These are phyloP conservation scores for Arthrinium phaeospermum DNA, from an alignment of 2,329 filamentous ascomycete species.

Conservation along the genomic window DNA sequence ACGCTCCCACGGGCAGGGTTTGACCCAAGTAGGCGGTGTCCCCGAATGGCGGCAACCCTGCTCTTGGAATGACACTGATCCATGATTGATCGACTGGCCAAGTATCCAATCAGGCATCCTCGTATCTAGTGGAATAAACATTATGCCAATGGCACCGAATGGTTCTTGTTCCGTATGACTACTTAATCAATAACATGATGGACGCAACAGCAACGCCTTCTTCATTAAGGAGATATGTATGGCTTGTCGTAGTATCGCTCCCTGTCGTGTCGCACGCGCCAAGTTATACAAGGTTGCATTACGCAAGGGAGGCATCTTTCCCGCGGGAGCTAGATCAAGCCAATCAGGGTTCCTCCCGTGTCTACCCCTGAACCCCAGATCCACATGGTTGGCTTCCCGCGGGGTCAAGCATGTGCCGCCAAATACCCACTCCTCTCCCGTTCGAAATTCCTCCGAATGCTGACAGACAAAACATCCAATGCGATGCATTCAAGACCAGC, in stretches of 20 bases:
- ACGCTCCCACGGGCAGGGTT: not conserved
- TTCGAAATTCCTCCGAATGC: not conserved
- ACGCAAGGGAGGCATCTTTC: not conserved
- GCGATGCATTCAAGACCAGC: not conserved
- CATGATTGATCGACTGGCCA: too few species aligned
- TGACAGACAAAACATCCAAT: not conserved
- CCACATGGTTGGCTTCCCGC: not conserved
- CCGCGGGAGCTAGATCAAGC: not conserved
- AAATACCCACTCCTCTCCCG: not conserved
- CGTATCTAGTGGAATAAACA: too few species aligned
- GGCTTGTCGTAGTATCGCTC: too few species aligned
- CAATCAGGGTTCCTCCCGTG: not conserved
- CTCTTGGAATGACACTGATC: too few species aligned
- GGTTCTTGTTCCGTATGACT: too few species aligned
- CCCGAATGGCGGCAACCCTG: too few species aligned
- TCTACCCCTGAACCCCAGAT: not conserved
- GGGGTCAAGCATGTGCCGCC: not conserved
- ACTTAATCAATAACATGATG: too few species aligned
- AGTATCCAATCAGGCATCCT: too few species aligned
- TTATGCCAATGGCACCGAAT: too few species aligned
- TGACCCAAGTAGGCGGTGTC: not conserved
- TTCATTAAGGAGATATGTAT: too few species aligned
- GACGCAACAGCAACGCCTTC: too few species aligned
- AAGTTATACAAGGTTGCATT: not conserved
- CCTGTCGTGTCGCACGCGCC: not conserved